Conservation (phyloP, 148 eudicot genomes). For the Spergularia bocconei region DNA sequence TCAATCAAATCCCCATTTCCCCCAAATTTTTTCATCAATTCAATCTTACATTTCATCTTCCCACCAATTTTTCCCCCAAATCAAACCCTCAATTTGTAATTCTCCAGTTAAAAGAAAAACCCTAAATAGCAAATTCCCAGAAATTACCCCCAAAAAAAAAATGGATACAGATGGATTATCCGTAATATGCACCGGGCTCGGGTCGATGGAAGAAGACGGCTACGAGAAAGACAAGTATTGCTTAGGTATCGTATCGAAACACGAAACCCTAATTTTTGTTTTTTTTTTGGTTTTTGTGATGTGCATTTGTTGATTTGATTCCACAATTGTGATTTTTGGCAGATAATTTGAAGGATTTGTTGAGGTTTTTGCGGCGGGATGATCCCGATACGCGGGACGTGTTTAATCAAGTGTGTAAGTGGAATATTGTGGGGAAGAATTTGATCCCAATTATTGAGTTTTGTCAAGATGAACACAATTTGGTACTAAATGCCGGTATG, state of each 20-base stretch:
- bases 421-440: constrained; percentile 80
- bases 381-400: constrained; percentile 82
- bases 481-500: constrained; percentile 78
- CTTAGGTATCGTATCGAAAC: constrained; percentile 41
- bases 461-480: constrained; percentile 66
- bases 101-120: neutral
- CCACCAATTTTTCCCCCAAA: neutral
- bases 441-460: constrained; percentile 86
- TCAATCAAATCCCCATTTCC: neutral
- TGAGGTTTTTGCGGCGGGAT: constrained; percentile 88
- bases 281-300: neutral
- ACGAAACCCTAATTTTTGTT: constrained; percentile 12
- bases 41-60: neutral
- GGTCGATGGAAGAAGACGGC: constrained; percentile 63
- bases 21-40: neutral
- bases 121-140: constrained; percentile 15
- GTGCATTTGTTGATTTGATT: neutral
- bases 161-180: constrained; percentile 77
- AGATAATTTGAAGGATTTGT: constrained; percentile 97
- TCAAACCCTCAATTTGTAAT: neutral
- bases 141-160: neutral
- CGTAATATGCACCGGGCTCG: constrained; percentile 67
- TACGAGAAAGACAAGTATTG: constrained; percentile 57
- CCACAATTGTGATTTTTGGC: constrained; percentile 12
- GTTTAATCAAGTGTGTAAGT: constrained; percentile 90